phyloP scores from a whole-genome alignment of 2,329 filamentous ascomycete genomes.

The Sphaerulina musiva region DNA sequence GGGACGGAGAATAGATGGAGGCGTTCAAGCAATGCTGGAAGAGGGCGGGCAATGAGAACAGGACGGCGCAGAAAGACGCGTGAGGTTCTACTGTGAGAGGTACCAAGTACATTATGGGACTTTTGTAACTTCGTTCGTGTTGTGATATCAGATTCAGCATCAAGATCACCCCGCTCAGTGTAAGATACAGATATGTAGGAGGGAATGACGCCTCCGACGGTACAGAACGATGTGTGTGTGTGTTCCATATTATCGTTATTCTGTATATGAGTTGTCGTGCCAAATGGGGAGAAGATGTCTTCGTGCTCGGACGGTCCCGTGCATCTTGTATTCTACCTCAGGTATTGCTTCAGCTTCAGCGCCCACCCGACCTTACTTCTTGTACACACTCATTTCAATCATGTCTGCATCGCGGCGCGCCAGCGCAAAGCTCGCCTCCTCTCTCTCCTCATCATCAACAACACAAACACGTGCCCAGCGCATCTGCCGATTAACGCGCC shows the following conservation, averaged over 20 bases:
- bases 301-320: no score
- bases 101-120: not conserved
- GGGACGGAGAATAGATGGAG: constrained; percentile 62
- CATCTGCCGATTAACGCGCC: constrained; percentile 5
- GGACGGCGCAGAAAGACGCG: constrained; percentile 69
- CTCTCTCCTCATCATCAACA: constrained; percentile 7
- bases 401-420: constrained; percentile 24
- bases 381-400: not conserved
- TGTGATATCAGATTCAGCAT: not conserved
- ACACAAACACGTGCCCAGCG: not conserved
- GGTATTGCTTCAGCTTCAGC: not conserved
- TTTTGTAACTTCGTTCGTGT: not conserved
- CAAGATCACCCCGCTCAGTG: no score
- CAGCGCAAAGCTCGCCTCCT: constrained; percentile 23
- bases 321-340: not conserved
- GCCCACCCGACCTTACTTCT: not conserved
- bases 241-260: no score
- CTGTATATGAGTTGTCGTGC: no score
- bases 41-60: constrained; percentile 73
- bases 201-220: no score
- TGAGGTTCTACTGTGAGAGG: constrained; percentile 27
- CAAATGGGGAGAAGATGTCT: no score
- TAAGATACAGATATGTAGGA: no score
- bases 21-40: constrained; percentile 89
- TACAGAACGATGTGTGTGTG: no score